Conservation (phyloP, 768 basidiomycete species). For the Rossbeevera mucosa region DNA sequence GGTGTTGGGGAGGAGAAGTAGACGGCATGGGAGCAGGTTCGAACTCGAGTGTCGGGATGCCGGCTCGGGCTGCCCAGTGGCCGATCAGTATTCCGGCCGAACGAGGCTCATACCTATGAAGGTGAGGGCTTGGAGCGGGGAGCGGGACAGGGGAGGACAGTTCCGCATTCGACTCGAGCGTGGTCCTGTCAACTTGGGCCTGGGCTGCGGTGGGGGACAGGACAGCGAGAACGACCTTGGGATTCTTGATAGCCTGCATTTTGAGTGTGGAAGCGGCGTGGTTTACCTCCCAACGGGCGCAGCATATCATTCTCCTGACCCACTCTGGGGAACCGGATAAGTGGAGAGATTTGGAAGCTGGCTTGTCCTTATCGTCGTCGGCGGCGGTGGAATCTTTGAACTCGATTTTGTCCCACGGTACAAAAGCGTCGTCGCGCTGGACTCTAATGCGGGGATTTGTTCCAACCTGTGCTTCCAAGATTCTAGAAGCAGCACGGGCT, state of each 20-base stretch:
- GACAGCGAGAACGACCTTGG: conserved; percentile 63
- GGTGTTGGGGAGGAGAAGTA: conserved; percentile 16
- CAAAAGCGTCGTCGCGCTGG: conserved; percentile 77
- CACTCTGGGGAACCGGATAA: conserved; percentile 64
- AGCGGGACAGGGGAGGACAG: conserved; percentile 56
- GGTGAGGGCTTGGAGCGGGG: conserved; percentile 52
- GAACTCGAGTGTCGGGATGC: conserved; percentile 54
- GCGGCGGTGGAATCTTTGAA: conserved; percentile 38
- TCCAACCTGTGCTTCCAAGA: conserved; percentile 84
- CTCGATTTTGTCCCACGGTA: conserved; percentile 71
- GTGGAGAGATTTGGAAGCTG: conserved; percentile 21
- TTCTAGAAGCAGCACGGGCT: conserved; percentile 82
- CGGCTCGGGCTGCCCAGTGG: conserved; percentile 64
- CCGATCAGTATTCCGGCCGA: conserved; percentile 58
- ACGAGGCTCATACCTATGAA: conserved; percentile 60
- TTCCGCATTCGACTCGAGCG: conserved; percentile 19
- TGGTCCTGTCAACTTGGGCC: conserved; percentile 22
- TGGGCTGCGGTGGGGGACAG: conserved; percentile 31
- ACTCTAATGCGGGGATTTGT: conserved; percentile 76
- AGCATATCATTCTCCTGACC: conserved; percentile 81
- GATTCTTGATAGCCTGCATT: conserved; percentile 19
- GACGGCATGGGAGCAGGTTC: conserved; percentile 27
- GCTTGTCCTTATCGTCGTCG: conserved; percentile 23
- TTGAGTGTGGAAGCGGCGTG: conserved; percentile 38
- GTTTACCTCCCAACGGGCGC: conserved; percentile 71